phyloP scores from a whole-genome alignment of 352 stramenopile species.

The Globisporangium recalcitrans region DNA sequence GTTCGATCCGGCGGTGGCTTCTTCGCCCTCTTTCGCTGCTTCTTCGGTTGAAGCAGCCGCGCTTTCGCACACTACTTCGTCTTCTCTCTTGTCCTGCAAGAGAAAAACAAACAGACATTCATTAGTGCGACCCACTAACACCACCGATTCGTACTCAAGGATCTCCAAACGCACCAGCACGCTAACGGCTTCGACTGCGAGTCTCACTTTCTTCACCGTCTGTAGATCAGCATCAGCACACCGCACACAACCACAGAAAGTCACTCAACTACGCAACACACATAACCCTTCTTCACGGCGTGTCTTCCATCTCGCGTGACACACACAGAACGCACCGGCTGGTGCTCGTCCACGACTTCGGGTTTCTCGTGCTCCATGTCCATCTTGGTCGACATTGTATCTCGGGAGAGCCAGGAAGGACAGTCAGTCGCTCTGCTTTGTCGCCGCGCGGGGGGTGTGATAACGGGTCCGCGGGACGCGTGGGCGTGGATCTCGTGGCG shows the following conservation, averaged over 20 bases:
- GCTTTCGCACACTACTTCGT: conserved; percentile 1
- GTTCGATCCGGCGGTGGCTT: conserved; percentile 4
- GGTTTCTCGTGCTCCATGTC: conserved; percentile 74
- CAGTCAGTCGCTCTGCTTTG: neutral
- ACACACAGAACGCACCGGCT: conserved; percentile 29
- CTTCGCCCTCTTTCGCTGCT: neutral
- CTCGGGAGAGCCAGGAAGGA: neutral
- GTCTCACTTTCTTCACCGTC: conserved; percentile 57
- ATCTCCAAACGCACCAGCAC: conserved; percentile 26
- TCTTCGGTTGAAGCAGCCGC: neutral
- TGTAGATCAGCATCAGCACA: conserved; percentile 10
- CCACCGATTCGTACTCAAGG: conserved; percentile 21
- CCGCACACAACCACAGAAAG: neutral
- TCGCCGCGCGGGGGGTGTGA: neutral
- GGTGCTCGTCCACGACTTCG: conserved; percentile 51
- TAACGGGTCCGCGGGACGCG: neutral
- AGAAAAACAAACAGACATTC: neutral
- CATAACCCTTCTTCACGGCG: neutral
- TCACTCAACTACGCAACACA: neutral
- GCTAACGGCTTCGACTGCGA: conserved; percentile 41
- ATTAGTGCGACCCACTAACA: conserved; percentile 18
- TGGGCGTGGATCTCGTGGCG: neutral
- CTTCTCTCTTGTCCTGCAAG: conserved; percentile 12
- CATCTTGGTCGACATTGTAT: conserved; percentile 61
- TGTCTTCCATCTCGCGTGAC: neutral